Evolutionary conservation across 116 monocot genomes (phyloP).

Genomic region (Zostera marina): DNA sequence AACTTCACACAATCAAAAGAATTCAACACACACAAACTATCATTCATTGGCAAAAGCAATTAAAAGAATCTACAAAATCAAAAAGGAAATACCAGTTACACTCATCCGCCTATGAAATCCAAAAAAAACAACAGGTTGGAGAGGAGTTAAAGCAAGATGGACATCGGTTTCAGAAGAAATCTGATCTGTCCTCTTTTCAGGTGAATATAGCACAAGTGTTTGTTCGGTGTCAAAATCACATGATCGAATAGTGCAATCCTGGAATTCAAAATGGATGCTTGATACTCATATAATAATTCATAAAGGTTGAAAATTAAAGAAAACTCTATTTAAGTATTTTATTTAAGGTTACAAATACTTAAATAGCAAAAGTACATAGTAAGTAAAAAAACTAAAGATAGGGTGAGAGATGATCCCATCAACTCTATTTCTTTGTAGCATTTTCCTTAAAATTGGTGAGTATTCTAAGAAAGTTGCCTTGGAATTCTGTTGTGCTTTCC

Average conservation of each 20-base stretch:
- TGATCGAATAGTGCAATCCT: constrained; percentile 92
- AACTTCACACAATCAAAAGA: constrained; percentile 25
- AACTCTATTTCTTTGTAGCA: too few species aligned
- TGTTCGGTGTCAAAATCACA: constrained; percentile 96
- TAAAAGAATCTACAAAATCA: constrained; percentile 3
- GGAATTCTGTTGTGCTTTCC: too few species aligned
- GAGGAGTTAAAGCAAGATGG: constrained; percentile 90
- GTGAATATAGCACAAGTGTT: constrained; percentile 86
- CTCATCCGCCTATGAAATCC: constrained; percentile 94
- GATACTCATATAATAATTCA: background rate
- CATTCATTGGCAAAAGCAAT: constrained; percentile 6
- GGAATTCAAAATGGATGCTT: constrained; percentile 2
- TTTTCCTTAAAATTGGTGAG: too few species aligned
- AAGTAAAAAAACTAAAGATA: too few species aligned
- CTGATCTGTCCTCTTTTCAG: constrained; percentile 73
- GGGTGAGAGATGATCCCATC: too few species aligned
- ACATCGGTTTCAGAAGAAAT: constrained; percentile 76
- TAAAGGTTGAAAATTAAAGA: too few species aligned
- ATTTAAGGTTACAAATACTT: too few species aligned
- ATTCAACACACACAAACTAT: background rate
- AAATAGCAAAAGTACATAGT: too few species aligned
- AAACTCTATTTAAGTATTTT: too few species aligned
- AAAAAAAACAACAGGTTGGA: constrained; percentile 94
- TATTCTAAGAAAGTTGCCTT: too few species aligned
- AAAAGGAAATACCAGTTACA: constrained; percentile 66